Percentiles rank a stretch among this genome's conserved stretches.
phyloP scores from a whole-genome alignment of 2,329 filamentous ascomycete genomes.

The Fusarium palustre region DNA sequence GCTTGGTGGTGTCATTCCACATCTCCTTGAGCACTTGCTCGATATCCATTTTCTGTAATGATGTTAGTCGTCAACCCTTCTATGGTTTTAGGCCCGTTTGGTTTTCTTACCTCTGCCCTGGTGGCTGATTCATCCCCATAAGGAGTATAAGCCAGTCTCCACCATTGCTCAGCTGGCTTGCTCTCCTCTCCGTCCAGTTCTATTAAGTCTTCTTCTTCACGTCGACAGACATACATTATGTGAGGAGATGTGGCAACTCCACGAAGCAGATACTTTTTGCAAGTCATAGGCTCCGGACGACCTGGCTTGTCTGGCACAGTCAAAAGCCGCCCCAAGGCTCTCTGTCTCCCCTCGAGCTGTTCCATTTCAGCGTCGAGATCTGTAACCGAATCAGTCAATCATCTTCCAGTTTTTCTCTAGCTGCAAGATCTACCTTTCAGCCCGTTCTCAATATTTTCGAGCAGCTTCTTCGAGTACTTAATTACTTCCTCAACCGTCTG shows the following conservation, averaged over 20 bases:
- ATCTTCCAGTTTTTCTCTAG: too few species aligned
- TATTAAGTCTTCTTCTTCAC: conserved; percentile 56
- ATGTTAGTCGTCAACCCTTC: conserved; percentile 39
- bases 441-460: conserved; percentile 52
- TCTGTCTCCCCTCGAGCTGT: conserved; percentile 51
- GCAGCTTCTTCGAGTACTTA: conserved; percentile 48
- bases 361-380: conserved; percentile 50
- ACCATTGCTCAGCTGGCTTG: conserved; percentile 63
- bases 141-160: conserved; percentile 61
- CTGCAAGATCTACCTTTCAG: conserved; percentile 50
- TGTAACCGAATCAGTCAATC: conserved; percentile 43
- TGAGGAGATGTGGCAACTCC: conserved; percentile 62
- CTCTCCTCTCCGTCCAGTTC: conserved; percentile 53
- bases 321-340: conserved; percentile 55
- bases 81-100: neutral
- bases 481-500: conserved; percentile 52
- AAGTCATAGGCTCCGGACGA: conserved; percentile 54
- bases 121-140: conserved; percentile 55
- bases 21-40: conserved; percentile 60
- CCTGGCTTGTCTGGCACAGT: conserved; percentile 55
- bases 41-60: conserved; percentile 59
- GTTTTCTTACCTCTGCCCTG: conserved; percentile 60
- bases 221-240: conserved; percentile 63
- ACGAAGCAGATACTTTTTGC: conserved; percentile 62
- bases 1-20: conserved; percentile 61